phyloP scores from a whole-genome alignment of 805 yeast genomes.

The Sugiyamaella americana region DNA sequence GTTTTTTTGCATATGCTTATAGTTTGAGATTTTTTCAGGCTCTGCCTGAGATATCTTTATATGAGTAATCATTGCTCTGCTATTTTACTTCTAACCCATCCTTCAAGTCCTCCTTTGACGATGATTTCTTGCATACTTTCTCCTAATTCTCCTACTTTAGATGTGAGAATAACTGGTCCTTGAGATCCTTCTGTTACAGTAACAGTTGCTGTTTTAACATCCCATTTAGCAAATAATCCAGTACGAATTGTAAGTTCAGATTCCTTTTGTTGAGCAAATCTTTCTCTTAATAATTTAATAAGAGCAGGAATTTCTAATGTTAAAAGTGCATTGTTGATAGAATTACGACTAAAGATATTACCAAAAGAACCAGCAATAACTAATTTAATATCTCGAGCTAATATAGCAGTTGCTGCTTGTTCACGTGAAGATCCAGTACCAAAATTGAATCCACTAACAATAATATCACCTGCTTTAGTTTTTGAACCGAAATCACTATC shows the following conservation, averaged over 20 bases:
- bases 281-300: constrained; percentile 67
- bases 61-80: not conserved
- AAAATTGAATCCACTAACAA: constrained; percentile 88
- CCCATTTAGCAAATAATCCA: constrained; percentile 90
- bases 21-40: too few species aligned
- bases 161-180: constrained; percentile 55
- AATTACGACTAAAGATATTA: constrained; percentile 91
- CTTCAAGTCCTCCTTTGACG: constrained; percentile 95
- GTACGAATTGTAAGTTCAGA: constrained; percentile 88
- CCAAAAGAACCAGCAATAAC: constrained; percentile 98
- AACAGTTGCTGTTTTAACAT: constrained; percentile 78
- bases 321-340: constrained; percentile 91
- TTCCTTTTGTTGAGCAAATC: constrained; percentile 41
- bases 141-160: constrained; percentile 94
- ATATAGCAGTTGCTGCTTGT: constrained; percentile 97
- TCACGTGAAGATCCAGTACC: constrained; percentile 99
- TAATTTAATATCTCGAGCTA: constrained; percentile 87
- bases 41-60: not conserved
- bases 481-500: constrained; percentile 81
- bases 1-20: too few species aligned
- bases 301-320: constrained; percentile 91
- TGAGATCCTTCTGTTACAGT: constrained; percentile 60
- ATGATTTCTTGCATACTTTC: constrained; percentile 93
- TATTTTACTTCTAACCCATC: constrained; percentile 74
- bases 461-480: constrained; percentile 81